Conservation (phyloP, 306 rosid species). For the Oemleria cerasiformis region DNA sequence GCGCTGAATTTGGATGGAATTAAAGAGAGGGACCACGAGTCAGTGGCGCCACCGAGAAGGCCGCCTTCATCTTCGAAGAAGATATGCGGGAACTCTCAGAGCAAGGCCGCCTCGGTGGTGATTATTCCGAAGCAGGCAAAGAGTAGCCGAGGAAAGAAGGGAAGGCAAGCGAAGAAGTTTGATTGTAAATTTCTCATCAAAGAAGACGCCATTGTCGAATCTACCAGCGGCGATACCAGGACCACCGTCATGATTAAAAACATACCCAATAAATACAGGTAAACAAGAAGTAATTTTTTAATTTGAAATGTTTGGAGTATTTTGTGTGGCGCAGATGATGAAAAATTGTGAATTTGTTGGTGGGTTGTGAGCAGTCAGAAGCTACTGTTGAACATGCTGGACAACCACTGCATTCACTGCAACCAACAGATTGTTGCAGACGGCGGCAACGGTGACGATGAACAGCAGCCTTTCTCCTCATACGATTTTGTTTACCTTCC, state of each 20-base stretch:
- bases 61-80: constrained; percentile 12
- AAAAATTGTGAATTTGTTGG: constrained; percentile 3
- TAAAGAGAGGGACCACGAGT: constrained; percentile 19
- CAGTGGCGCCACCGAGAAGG: constrained; percentile 10
- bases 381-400: constrained; percentile 85
- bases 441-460: constrained; percentile 13
- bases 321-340: not conserved
- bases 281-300: not conserved
- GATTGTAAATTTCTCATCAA: constrained; percentile 62
- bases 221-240: constrained; percentile 53
- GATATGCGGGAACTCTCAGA: constrained; percentile 4
- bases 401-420: constrained; percentile 90
- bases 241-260: constrained; percentile 94
- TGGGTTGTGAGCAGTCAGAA: constrained; percentile 55
- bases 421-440: constrained; percentile 61
- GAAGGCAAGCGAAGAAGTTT: constrained; percentile 52
- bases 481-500: constrained; percentile 94
- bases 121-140: constrained; percentile 17
- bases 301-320: not conserved
- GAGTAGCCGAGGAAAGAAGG: constrained; percentile 49
- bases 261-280: constrained; percentile 98
- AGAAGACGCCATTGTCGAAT: constrained; percentile 47
- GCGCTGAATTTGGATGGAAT: constrained; percentile 31
- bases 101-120: not conserved
- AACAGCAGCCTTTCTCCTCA: constrained; percentile 61